These are phyloP conservation scores for Phytophthora tentaculata DNA, from an alignment of 352 stramenopile species.

Conservation along the genomic window DNA sequence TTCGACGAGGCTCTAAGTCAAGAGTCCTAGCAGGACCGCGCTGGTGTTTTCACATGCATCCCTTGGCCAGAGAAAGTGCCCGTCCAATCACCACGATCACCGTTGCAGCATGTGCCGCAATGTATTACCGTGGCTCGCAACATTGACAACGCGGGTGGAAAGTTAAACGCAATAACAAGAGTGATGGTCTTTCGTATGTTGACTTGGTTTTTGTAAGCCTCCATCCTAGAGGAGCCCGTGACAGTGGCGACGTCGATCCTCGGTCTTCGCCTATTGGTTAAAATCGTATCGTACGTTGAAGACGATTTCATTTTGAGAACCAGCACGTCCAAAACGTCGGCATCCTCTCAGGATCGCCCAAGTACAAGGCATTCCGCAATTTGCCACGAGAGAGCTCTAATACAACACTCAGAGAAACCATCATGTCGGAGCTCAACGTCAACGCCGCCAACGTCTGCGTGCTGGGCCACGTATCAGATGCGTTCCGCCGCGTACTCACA, in stretches of 20 bases:
- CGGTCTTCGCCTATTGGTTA: conserved; percentile 8
- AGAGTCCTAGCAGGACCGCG: neutral
- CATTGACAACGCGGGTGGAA: too few species aligned
- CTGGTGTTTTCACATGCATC: conserved; percentile 19
- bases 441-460: conserved; percentile 80
- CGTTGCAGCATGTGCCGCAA: neutral
- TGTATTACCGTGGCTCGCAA: conserved; percentile 24
- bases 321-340: neutral
- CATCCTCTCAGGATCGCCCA: conserved; percentile 25
- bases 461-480: conserved; percentile 80
- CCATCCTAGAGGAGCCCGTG: neutral
- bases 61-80: conserved; percentile 24
- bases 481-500: conserved; percentile 86
- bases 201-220: conserved; percentile 20
- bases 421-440: conserved; percentile 58
- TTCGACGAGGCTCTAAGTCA: neutral
- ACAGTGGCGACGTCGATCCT: conserved; percentile 18
- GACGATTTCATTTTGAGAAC: conserved; percentile 10
- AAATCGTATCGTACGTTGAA: conserved; percentile 30
- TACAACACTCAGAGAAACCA: conserved; percentile 3
- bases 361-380: conserved; percentile 30
- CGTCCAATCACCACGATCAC: conserved; percentile 41
- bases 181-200: conserved; percentile 16
- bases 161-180: conserved; percentile 27
- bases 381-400: conserved; percentile 14